A percentile compares a stretch with the other conserved stretches of the same genome.
Evolutionary conservation across 2,329 filamentous ascomycete genomes (phyloP).

Genomic region (Eurotiales sp.): DNA sequence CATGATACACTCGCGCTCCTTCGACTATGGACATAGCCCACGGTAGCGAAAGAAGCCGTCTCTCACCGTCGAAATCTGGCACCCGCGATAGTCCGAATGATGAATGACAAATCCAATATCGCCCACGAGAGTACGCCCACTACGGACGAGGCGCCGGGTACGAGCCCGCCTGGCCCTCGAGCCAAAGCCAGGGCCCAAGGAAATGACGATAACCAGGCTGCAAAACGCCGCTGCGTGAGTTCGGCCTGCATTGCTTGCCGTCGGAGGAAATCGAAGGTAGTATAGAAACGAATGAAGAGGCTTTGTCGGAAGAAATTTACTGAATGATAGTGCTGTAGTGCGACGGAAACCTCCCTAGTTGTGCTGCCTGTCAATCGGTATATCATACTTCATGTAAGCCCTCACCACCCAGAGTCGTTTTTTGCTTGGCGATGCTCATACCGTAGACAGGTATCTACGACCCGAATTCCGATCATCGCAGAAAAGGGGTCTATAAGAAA

Average conservation of each 20-base stretch:
- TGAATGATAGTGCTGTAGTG: constrained; percentile 49
- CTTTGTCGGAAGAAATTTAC: background rate
- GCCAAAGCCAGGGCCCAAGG: constrained; percentile 28
- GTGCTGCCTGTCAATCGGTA: constrained; percentile 92
- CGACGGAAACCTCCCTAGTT: constrained; percentile 85
- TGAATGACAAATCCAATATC: constrained; percentile 8
- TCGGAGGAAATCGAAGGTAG: constrained; percentile 69
- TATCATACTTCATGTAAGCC: constrained; percentile 54
- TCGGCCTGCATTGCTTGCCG: constrained; percentile 81
- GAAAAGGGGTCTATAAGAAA: constrained; percentile 95
- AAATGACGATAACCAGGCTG: constrained; percentile 27
- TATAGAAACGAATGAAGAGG: constrained; percentile 7
- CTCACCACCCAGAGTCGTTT: background rate
- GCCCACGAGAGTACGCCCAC: constrained; percentile 10
- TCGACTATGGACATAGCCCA: background rate
- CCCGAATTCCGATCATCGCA: constrained; percentile 89
- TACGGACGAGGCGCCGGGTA: constrained; percentile 6
- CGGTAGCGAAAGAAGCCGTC: background rate
- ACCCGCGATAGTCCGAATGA: constrained; percentile 3
- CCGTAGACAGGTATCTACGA: constrained; percentile 77
- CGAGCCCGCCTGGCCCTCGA: constrained; percentile 3
- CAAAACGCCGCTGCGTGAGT: constrained; percentile 73
- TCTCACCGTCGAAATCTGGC: background rate
- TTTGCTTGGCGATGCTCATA: constrained; percentile 11
- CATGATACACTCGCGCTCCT: background rate